Percentiles rank a stretch among this genome's conserved stretches.
These are phyloP conservation scores for Rhododendron simsii DNA, from an alignment of 148 eudicot genomes.

Conservation along the genomic window DNA sequence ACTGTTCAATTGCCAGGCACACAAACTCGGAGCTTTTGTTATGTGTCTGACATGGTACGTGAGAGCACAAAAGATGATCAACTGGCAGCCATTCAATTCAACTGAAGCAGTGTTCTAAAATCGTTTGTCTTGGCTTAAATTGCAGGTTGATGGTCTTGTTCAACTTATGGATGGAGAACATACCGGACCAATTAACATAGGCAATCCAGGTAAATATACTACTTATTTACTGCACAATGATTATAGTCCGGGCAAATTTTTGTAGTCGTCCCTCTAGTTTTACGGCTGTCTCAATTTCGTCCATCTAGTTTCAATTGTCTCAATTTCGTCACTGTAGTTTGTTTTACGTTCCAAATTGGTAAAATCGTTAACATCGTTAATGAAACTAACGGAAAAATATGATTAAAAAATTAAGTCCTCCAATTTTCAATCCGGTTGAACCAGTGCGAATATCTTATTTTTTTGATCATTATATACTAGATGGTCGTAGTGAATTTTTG, in stretches of 20 bases:
- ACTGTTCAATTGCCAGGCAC: constrained; percentile 95
- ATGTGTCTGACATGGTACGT: constrained; percentile 88
- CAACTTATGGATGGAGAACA: constrained; percentile 79
- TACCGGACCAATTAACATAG: constrained; percentile 85
- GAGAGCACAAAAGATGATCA: background rate
- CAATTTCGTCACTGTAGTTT: too few species aligned
- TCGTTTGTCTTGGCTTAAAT: background rate
- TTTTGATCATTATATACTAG: too few species aligned
- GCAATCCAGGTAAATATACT: constrained; percentile 65
- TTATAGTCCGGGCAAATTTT: background rate
- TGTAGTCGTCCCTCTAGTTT: too few species aligned
- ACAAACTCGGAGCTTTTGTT: constrained; percentile 93
- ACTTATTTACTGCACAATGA: background rate
- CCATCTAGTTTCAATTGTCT: too few species aligned
- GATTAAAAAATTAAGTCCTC: too few species aligned
- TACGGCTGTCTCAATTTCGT: too few species aligned
- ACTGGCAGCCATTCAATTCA: background rate
- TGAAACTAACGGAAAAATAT: too few species aligned
- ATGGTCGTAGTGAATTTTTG: too few species aligned
- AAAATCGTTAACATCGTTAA: too few species aligned
- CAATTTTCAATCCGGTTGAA: too few species aligned
- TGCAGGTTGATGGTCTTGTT: constrained; percentile 80
- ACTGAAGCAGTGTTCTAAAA: background rate
- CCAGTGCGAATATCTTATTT: too few species aligned
- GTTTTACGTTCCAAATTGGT: too few species aligned